A percentile compares a stretch with the other conserved stretches of the same genome.
These are phyloP conservation scores for Fraxinus velutina DNA, from an alignment of 305 asterid species.

Conservation along the genomic window DNA sequence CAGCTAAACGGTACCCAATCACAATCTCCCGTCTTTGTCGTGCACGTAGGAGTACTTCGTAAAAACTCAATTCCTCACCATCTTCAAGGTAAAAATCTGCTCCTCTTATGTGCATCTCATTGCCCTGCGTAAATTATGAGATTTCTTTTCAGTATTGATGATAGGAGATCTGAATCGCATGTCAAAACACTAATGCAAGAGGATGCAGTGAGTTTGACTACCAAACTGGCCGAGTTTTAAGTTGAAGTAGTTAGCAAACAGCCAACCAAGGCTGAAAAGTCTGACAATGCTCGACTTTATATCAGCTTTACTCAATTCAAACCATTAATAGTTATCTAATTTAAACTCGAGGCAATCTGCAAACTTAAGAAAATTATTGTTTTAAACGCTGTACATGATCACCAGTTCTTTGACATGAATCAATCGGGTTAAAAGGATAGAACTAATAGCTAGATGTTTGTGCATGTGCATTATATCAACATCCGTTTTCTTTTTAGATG, in stretches of 20 bases:
- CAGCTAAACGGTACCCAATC: constrained; percentile 73
- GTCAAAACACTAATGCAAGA: neutral
- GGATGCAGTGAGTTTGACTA: neutral
- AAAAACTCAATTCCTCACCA: constrained; percentile 78
- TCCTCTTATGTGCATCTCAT: constrained; percentile 86
- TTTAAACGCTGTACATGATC: neutral
- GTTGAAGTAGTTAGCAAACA: neutral
- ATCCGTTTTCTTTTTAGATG: neutral
- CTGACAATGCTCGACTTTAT: neutral
- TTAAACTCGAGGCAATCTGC: neutral
- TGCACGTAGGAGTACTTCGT: constrained; percentile 70
- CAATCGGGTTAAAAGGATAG: neutral
- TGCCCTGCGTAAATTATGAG: constrained; percentile 49
- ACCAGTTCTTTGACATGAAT: neutral
- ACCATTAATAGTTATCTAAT: neutral
- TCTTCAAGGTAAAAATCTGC: constrained; percentile 61
- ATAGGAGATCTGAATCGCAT: neutral
- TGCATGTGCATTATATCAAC: neutral
- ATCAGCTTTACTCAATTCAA: neutral
- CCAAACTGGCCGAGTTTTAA: neutral
- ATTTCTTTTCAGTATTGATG: neutral
- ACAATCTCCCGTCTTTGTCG: constrained; percentile 78
- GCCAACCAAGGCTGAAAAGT: neutral
- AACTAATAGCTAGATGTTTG: neutral
- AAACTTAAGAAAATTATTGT: neutral